Evolutionary conservation across 306 rosid species (phyloP), one percentile per base, ranked within the genome.

Genomic region (Fragaria vesca): DNA sequence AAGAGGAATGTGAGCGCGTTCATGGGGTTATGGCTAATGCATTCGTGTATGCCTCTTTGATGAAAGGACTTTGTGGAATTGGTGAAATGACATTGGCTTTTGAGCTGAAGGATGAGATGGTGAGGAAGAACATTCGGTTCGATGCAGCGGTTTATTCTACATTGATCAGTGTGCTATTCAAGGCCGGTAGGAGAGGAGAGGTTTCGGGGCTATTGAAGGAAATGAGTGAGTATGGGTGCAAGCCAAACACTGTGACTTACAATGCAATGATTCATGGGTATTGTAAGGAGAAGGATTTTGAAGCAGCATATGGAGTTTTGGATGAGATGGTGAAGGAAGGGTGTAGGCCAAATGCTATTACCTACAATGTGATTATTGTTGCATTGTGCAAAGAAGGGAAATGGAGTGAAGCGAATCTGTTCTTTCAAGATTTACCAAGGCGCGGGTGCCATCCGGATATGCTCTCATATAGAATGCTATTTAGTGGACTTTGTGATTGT

Each of bases 341-440:
- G 26, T 84, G 81, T 70, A 86, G 85, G 73, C 90, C 91, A 17
- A 85, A 93, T 86, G 89, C 86, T 43, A 38, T 91, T 20, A 87
- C 86, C 68, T 93, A 87, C 81, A 91, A 89, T 86, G 72, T 88
- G 63, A 83, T 91, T 66, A 84, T 93, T 78, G 80, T 89, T 66
- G 77, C 85, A 26, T 36, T 91, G 38, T 88, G 90, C 72, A 86
- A 81, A 70, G 87, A 66, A 12, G 91, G 93, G 26, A 90, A 86
- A 82, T 91, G 92, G 88, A 81, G 73, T 61, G 91, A 93, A 71
- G 98, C 96, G 26, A 80, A 51, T 79, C 91, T 87, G 66, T 77
- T 93, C 79, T 83, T 93, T 75, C 90, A 84, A 72, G 98, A 91
- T 74, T 87, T 93, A 91, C 96, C 91, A 0, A 74, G 91, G 46